Evolutionary conservation across 2,329 filamentous ascomycete species (phyloP).

Genomic region (Fusarium mexicanum): DNA sequence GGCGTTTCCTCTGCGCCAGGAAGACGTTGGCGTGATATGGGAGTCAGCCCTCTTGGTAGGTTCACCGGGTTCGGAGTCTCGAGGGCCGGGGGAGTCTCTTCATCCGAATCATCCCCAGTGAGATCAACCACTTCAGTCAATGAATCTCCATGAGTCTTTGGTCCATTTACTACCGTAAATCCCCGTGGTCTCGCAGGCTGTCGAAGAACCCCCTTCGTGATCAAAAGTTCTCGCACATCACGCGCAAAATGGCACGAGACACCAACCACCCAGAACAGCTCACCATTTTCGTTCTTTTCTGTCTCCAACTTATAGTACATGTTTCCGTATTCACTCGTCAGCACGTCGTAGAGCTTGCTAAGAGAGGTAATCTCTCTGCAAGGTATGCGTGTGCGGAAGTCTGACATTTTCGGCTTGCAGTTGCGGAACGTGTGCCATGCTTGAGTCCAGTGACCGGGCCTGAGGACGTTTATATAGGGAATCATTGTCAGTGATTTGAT

Average conservation of each 20-base stretch:
- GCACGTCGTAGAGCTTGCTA: background rate
- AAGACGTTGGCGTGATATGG: background rate
- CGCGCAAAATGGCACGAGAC: background rate
- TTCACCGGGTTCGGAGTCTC: fast-evolving
- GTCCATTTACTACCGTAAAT: background rate
- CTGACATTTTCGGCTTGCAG: background rate
- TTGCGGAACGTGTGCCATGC: background rate
- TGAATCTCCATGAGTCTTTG: fast-evolving
- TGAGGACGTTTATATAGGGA: background rate
- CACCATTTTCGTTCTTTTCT: background rate
- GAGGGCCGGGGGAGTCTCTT: background rate
- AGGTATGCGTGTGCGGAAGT: background rate
- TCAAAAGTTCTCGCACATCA: background rate
- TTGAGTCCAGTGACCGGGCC: background rate
- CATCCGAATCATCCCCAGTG: background rate
- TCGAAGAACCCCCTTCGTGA: background rate
- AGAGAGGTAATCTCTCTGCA: background rate
- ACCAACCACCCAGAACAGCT: background rate
- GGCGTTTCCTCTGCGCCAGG: too few species aligned
- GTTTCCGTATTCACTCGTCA: background rate
- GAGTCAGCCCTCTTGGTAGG: too few species aligned
- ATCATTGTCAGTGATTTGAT: background rate
- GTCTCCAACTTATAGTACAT: background rate
- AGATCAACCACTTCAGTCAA: background rate
- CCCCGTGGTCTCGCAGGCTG: background rate